Evolutionary conservation across 2,329 filamentous ascomycete genomes (phyloP).

Genomic region (Colletotrichum orbiculare): DNA sequence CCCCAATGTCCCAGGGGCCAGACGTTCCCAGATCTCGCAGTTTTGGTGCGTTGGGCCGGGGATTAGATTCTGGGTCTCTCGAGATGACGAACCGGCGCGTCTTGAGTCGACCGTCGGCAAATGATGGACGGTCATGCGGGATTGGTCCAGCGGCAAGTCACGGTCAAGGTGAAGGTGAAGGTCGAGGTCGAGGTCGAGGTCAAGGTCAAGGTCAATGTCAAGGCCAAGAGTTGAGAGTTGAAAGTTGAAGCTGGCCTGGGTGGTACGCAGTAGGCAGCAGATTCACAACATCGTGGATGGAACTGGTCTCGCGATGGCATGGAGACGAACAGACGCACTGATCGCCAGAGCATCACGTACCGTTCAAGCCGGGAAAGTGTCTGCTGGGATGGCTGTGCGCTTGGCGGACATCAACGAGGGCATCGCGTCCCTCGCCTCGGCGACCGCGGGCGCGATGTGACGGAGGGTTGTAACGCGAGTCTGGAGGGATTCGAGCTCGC

Average conservation of each 20-base stretch:
- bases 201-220: too few species aligned
- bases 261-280: too few species aligned
- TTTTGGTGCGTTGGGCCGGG: constrained; percentile 2
- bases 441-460: too few species aligned
- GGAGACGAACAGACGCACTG: neutral
- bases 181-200: too few species aligned
- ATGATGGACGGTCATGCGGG: neutral
- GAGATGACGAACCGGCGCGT: constrained; percentile 10
- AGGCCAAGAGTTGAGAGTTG: too few species aligned
- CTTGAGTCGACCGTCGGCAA: constrained; percentile 21
- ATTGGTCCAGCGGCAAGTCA: too few species aligned
- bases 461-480: too few species aligned
- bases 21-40: constrained; percentile 13
- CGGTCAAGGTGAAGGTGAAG: too few species aligned
- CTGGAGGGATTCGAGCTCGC: too few species aligned
- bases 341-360: neutral
- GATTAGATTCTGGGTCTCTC: constrained; percentile 20
- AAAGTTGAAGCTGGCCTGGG: too few species aligned
- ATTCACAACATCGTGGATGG: neutral
- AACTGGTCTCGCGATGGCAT: neutral
- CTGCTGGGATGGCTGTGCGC: constrained; percentile 16
- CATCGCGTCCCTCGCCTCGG: neutral
- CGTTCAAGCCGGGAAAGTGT: neutral
- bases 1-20: neutral
- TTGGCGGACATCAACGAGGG: constrained; percentile 9